phyloP scores from a whole-genome alignment of 305 asterid species.

The Fraxinus angustifolia region DNA sequence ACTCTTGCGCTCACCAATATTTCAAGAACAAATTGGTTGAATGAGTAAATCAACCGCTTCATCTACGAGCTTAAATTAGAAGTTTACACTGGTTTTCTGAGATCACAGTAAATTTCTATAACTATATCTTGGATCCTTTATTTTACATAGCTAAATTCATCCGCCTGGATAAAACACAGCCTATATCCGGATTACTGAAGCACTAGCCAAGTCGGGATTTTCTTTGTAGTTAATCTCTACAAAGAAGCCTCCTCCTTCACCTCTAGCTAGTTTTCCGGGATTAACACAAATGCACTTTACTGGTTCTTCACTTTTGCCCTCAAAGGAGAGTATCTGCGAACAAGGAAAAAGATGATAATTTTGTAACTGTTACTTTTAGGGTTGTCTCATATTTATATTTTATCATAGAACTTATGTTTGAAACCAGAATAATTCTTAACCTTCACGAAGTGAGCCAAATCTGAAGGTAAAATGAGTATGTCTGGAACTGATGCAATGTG shows the following conservation, averaged over 20 bases:
- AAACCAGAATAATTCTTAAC: slow-evolving; percentile 32
- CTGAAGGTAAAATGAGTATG: slow-evolving; percentile 81
- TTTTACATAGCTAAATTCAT: too few relatives aligned
- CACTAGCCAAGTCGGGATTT: slow-evolving; percentile 56
- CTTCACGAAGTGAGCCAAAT: slow-evolving; percentile 81
- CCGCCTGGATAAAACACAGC: neutral
- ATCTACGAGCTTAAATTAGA: too few relatives aligned
- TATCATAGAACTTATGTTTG: neutral
- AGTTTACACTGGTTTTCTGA: neutral
- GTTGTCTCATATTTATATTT: neutral
- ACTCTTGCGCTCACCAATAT: too few relatives aligned
- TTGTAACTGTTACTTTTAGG: neutral
- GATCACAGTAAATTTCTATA: neutral
- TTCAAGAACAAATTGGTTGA: neutral
- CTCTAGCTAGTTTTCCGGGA: slow-evolving; percentile 92
- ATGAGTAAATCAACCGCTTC: neutral
- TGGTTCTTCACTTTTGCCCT: slow-evolving; percentile 47
- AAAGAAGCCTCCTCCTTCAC: slow-evolving; percentile 93
- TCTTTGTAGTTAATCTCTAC: slow-evolving; percentile 69
- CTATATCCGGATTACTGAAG: slow-evolving; percentile 74
- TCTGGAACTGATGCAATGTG: slow-evolving; percentile 66
- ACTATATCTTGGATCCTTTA: neutral
- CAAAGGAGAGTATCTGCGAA: slow-evolving; percentile 56
- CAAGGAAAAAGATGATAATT: slow-evolving; percentile 1
- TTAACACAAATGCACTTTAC: slow-evolving; percentile 74